A percentile compares a stretch with the other conserved stretches of the same genome.
Conservation (phyloP, 495 filamentous ascomycete genomes). For the Aspergillus ellipticus region DNA sequence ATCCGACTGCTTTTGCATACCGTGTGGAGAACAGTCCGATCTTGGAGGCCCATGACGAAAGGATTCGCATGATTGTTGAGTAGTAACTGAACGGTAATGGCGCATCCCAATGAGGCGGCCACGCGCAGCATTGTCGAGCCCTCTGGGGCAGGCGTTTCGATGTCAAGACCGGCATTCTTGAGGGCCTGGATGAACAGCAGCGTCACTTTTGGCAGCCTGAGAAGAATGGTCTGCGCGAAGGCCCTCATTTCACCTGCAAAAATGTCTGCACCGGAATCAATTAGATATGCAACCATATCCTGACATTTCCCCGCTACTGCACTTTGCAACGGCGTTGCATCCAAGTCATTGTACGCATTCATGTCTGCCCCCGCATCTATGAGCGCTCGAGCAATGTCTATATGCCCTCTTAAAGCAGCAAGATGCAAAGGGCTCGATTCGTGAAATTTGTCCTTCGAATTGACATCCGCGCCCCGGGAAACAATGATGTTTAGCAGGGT, state of each 20-base stretch:
- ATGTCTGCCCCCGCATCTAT: background rate
- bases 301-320: background rate
- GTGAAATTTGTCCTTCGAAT: background rate
- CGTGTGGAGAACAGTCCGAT: background rate
- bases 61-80: background rate
- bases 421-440: background rate
- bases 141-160: background rate
- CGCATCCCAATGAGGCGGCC: background rate
- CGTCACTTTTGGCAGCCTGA: background rate
- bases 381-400: background rate
- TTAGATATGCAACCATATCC: background rate
- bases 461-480: background rate
- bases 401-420: background rate
- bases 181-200: background rate
- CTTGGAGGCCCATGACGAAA: background rate
- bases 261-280: background rate
- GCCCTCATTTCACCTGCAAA: background rate
- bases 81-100: background rate
- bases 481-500: background rate
- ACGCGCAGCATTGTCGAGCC: background rate
- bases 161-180: background rate
- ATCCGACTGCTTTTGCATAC: background rate
- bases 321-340: background rate
- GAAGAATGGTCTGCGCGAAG: background rate
- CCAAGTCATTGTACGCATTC: background rate